Base-by-base conservation (phyloP, 2,329 filamentous ascomycete species). In the Amauroascus verrucosus region DNA sequence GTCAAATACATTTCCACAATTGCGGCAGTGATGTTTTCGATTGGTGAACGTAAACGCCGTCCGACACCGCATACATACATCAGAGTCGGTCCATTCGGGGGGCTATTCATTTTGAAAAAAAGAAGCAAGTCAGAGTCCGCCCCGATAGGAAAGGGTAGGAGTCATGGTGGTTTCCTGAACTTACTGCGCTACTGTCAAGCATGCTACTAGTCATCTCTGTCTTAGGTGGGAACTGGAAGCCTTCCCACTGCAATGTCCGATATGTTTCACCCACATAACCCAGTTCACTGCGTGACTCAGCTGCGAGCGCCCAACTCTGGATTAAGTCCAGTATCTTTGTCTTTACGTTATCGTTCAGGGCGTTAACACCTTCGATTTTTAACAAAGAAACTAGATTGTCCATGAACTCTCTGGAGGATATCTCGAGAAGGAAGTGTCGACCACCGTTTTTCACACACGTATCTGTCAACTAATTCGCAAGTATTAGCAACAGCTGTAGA, bases 371-470 rank as follows among this genome's bases (percentile, higher is more conserved):
- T 48, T 86, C 83, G 16, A 86, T 85, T 66, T 91, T 90, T 30
- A 98, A 78, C 14, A 98, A 77, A 32, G 91, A 96, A 16, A 88
- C 85, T 50, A 98, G 74, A 67, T 96, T 96, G 72, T 98, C 93
- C 86, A 98, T 94, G 65, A 97, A 98, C 73, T 98, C 93, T 59
- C 90, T 83, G 16, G 91, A 96, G 38, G 93, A 91, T 62, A 98
- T 93, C 73, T 98, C 93, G 60, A 84, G 79, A 48, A 98, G 83
- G 70, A 98, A 98, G 71, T 98, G 93, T 37, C 85, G 81, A 61
- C 93, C 93, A 56, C 93, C 93, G 75, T 98, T 98, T 75, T 98
- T 98, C 57, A 97, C 89, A 67, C 93, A 98, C 0, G 93, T 97
- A 73, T 98, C 93, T 60, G 90, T 95, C 64, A 98, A 84, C 88